phyloP scores from a whole-genome alignment of 441 rosid species.

The Brassica balearica region DNA sequence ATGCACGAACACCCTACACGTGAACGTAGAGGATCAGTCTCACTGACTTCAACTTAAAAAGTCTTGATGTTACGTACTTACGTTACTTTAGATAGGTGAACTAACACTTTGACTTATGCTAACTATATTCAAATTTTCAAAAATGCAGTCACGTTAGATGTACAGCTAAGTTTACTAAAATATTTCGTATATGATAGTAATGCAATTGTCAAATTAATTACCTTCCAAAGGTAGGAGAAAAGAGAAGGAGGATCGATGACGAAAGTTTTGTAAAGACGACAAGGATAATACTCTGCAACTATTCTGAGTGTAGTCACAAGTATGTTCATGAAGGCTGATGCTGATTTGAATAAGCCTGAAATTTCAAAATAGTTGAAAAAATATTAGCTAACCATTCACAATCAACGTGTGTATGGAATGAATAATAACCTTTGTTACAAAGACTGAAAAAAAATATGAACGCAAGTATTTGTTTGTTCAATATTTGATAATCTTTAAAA shows the following conservation, averaged over 20 bases:
- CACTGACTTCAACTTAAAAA: constrained; percentile 2
- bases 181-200: not conserved
- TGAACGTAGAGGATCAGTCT: constrained; percentile 27
- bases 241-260: constrained; percentile 96
- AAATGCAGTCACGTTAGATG: not conserved
- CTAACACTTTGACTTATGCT: constrained; percentile 34
- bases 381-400: constrained; percentile 11
- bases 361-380: not conserved
- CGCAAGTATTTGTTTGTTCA: not conserved
- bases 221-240: constrained; percentile 97
- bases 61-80: not conserved
- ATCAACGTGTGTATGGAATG: too few relatives aligned
- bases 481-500: not conserved
- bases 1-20: constrained; percentile 88
- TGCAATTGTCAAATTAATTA: constrained; percentile 20
- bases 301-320: constrained; percentile 80
- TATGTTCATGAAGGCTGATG: constrained; percentile 81
- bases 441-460: not conserved
- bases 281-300: constrained; percentile 84
- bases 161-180: not conserved
- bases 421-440: too few relatives aligned
- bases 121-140: constrained; percentile 14
- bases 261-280: constrained; percentile 80
- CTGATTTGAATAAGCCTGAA: constrained; percentile 96
- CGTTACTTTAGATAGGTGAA: constrained; percentile 31